These are phyloP conservation scores for Gloeopeniophorella convolvens DNA, from an alignment of 768 basidiomycete species.

Conservation along the genomic window DNA sequence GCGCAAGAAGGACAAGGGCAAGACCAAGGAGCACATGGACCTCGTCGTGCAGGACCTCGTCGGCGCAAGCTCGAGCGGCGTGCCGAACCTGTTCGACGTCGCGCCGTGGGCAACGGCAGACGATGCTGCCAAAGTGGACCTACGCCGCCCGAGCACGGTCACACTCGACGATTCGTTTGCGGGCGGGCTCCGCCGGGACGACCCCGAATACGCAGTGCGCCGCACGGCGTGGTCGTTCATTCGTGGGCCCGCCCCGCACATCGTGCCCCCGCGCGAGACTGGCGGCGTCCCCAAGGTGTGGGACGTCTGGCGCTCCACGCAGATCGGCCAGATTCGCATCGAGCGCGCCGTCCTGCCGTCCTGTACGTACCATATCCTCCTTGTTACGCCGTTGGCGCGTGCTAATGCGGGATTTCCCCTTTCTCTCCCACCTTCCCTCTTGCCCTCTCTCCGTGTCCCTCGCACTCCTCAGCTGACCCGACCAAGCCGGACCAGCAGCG, in stretches of 20 bases:
- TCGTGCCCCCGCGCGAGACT: constrained; percentile 6
- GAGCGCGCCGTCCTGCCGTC: constrained; percentile 12
- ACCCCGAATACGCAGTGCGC: constrained; percentile 36
- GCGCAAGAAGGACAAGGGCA: constrained; percentile 13
- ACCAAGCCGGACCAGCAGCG: constrained; percentile 63
- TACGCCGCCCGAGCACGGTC: constrained; percentile 14
- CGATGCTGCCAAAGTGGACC: background rate
- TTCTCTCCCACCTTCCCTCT: background rate
- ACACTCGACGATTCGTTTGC: constrained; percentile 36
- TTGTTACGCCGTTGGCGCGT: no score
- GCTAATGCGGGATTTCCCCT: no score
- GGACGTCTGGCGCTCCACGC: constrained; percentile 26
- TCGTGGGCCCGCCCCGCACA: constrained; percentile 4
- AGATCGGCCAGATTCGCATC: constrained; percentile 29
- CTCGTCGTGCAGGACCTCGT: constrained; percentile 5
- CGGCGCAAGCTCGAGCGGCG: background rate
- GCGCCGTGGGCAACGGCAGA: constrained; percentile 13
- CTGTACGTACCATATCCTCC: constrained; percentile 14
- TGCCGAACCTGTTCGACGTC: constrained; percentile 2
- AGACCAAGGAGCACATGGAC: background rate
- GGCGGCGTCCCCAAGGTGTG: constrained; percentile 9
- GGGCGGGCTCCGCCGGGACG: constrained; percentile 31
- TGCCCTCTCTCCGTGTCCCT: constrained; percentile 1
- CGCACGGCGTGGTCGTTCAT: constrained; percentile 11
- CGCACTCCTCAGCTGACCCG: constrained; percentile 39